Base-by-base conservation (phyloP, 768 basidiomycete species). In the Russula olivacea region DNA sequence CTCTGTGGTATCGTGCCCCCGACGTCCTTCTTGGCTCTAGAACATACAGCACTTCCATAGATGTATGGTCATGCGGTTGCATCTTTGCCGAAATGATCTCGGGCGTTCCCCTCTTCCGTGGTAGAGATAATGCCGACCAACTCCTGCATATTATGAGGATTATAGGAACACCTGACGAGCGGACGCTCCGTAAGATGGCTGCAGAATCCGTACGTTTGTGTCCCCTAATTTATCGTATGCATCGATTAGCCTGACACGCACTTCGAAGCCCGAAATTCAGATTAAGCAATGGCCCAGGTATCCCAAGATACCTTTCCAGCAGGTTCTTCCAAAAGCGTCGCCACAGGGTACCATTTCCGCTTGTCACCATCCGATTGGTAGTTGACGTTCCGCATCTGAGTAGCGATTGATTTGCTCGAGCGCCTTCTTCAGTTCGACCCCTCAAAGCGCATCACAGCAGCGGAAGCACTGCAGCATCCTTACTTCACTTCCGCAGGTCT, bases 81-180 rank as follows among this genome's bases (percentile, higher is more conserved):
- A 99, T 99, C 72, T 97, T 99, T 73, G 96, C 97, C 21, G 97
- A 99, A 76, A 98, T 99, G 96, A 98, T 99, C 63, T 88, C 91
- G 21, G 97, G 97, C 1, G 89, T 94, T 6, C 97, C 97, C 30
- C 82, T 99, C 32, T 99, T 99, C 81, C 82, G 96, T 67, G 97
- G 97, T 23, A 80, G 96, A 66, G 97, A 98, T 73, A 98, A 98
- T 71, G 89, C 94, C 68, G 97, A 99, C 74, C 97, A 99, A 72
- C 79, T 99, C n/a, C 80, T 93, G 50, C 93, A 96, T 70, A 99
- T 99, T 72, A 95, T 98, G 87, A 83, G 94, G 70, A 91, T 98
- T 54, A 85, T 98, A 63, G 97, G 97, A 15, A 98, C 96, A 0
- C 97, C 97, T 2, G 87, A 89, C 61, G 93, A 98, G 55, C 81